Percentiles rank a stretch among this genome's conserved stretches.
Evolutionary conservation across 345 rosid genomes (phyloP).

Genomic region (Camelina sativa): DNA sequence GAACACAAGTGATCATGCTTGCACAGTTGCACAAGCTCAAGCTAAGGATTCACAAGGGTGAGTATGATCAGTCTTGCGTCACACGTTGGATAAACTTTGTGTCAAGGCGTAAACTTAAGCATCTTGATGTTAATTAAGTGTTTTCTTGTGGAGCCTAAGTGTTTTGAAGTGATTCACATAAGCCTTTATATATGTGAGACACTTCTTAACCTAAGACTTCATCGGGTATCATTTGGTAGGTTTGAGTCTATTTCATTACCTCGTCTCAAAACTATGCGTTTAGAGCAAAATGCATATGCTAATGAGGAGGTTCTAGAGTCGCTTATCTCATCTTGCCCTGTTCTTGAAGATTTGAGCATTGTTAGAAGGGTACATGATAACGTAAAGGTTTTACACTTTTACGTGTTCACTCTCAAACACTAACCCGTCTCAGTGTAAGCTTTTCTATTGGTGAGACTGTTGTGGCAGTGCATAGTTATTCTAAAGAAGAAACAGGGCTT

Average conservation of each 20-base stretch:
- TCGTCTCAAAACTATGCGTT: not conserved
- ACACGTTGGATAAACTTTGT: not conserved
- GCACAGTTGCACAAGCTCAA: not conserved
- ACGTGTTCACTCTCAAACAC: constrained; percentile 5
- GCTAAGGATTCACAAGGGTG: not conserved
- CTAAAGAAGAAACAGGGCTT: not conserved
- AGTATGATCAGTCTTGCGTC: not conserved
- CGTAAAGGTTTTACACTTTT: not conserved
- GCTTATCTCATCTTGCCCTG: constrained; percentile 6
- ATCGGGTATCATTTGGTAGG: not conserved
- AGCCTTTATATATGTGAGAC: not conserved
- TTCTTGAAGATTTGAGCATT: constrained; percentile 21
- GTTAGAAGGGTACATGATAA: constrained; percentile 3
- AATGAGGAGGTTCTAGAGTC: constrained; percentile 3
- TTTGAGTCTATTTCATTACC: constrained; percentile 13
- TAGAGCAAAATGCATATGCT: not conserved
- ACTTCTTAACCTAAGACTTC: not conserved
- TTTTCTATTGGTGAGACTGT: not conserved
- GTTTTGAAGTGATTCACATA: not conserved
- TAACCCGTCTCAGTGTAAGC: constrained; percentile 4
- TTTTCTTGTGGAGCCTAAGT: too few species aligned
- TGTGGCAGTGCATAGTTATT: not conserved
- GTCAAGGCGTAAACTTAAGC: not conserved
- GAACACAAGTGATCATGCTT: not conserved
- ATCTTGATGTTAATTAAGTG: not conserved